Conservation (phyloP, 1,284 basidiomycete species). For the Sanguinoderma infundibulare region DNA sequence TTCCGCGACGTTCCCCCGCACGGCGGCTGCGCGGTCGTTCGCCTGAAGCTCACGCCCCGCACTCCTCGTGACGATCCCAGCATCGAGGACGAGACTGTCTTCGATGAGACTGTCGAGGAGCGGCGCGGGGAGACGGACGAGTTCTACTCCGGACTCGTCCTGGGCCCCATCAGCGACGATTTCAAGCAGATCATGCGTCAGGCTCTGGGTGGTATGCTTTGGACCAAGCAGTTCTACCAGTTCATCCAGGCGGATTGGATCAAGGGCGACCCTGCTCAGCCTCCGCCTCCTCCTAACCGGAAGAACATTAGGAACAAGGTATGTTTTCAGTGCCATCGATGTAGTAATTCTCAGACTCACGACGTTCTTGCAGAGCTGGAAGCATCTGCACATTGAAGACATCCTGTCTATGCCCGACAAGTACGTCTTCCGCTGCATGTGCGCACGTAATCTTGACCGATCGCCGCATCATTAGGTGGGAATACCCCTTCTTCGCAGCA, state of each 20-base stretch:
- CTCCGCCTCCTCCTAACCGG: constrained; percentile 89
- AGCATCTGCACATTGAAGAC: constrained; percentile 94
- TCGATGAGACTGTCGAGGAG: constrained; percentile 90
- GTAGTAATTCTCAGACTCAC: neutral
- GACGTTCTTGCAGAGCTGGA: constrained; percentile 75
- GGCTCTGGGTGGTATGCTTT: constrained; percentile 97
- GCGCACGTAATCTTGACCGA: neutral
- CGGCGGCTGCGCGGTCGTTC: constrained; percentile 95
- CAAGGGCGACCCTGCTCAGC: constrained; percentile 93
- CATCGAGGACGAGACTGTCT: constrained; percentile 87
- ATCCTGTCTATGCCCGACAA: constrained; percentile 99
- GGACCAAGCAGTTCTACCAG: constrained; percentile 98
- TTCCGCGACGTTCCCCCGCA: constrained; percentile 88
- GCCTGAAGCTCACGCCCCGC: constrained; percentile 88
- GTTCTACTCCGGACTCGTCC: constrained; percentile 85
- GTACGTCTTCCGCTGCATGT: constrained; percentile 41
- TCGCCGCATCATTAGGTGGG: constrained; percentile 66
- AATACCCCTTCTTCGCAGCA: constrained; percentile 94
- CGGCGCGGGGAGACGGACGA: constrained; percentile 93
- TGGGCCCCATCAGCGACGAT: constrained; percentile 89
- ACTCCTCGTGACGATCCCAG: constrained; percentile 77
- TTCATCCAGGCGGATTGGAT: constrained; percentile 98
- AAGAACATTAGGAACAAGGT: constrained; percentile 88
- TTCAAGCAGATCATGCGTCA: constrained; percentile 96
- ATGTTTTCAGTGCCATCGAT: constrained; percentile 28